Evolutionary conservation across 1,139 yeast genomes (phyloP).

Genomic region (Yamadazyma atmosphaerica): DNA sequence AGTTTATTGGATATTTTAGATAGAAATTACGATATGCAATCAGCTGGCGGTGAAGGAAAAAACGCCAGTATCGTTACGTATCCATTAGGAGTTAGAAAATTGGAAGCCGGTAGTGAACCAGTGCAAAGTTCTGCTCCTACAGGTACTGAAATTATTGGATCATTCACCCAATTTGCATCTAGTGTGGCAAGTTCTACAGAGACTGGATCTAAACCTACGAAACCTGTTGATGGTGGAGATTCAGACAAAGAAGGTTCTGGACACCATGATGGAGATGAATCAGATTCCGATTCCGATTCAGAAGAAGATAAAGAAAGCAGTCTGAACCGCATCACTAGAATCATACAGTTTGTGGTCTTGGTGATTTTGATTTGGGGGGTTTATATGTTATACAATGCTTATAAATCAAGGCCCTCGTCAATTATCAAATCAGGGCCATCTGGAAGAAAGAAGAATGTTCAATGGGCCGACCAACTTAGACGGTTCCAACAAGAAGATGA

Average conservation of each 20-base stretch:
- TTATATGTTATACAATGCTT: constrained; percentile 38
- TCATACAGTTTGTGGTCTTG: constrained; percentile 44
- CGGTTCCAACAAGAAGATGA: constrained; percentile 34
- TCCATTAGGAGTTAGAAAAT: constrained; percentile 27
- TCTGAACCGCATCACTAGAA: constrained; percentile 32
- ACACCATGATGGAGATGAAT: background rate
- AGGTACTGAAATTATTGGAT: constrained; percentile 6
- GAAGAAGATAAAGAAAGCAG: constrained; percentile 8
- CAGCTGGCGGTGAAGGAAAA: constrained; percentile 14
- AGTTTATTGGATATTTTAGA: constrained; percentile 61
- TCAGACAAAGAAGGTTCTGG: too few relatives aligned
- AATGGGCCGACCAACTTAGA: constrained; percentile 56
- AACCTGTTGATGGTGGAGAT: too few relatives aligned
- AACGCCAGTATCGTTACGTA: constrained; percentile 27
- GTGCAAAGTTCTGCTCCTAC: constrained; percentile 3
- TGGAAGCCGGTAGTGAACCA: constrained; percentile 4
- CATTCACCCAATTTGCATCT: constrained; percentile 17
- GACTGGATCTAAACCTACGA: constrained; percentile 7
- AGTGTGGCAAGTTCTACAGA: constrained; percentile 10
- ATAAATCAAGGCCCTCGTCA: constrained; percentile 44
- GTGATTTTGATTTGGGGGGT: constrained; percentile 46
- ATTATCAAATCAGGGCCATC: constrained; percentile 38
- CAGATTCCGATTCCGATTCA: constrained; percentile 4
- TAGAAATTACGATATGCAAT: constrained; percentile 29
- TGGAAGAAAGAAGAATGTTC: constrained; percentile 52